Base-by-base conservation (phyloP, 192 early-diverging fungal genomes). In the Linderina pennispora region DNA sequence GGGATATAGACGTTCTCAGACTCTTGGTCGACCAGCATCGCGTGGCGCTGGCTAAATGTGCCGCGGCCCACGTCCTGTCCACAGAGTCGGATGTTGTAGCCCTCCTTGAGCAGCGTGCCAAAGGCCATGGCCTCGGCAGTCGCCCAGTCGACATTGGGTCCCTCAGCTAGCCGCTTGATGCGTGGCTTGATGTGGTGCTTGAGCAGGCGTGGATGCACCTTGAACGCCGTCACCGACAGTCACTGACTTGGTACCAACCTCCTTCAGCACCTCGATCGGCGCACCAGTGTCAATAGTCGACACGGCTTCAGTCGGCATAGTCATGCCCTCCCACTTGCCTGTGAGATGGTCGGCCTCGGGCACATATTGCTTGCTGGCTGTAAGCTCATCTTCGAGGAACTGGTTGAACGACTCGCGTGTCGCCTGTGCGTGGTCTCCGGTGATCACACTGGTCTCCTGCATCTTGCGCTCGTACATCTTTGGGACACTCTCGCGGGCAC, bases 1-100 rank as follows among this genome's bases (percentile, higher is more conserved):
- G 95, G 95, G 35, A 96, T 81, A 33, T 79, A 77, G 16, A 88
- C 88, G 23, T 77, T 74, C 39, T 98, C 95, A 7, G 90, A 86
- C 2, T 89, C 81, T 45, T 92, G 90, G 58, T 87, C 87, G 10
- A 98, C 92, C 45, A 98, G 65, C 95, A 98, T 98, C 22, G 83
- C 92, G 49, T 98, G 95, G 8, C 95, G 83, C 58, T 98, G 95
- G 20, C 90, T 92, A 64, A 98, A 98, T 1, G 95, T 98, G 18
- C 95, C 95, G 31, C 95, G 87, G 1, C 95, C 95, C 15, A 98
- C 95, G 63, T 98, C 95, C 43, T 98, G 95, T 1, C 95, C 95
- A 43, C 88, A 94, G 32, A 98, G 89, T 36, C 95, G 84, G 15
- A 96, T 91, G 74, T 86, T 81, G 54, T 83, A 81, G 1, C 89